A percentile compares a stretch with the other conserved stretches of the same genome.
Evolutionary conservation across 2,329 filamentous ascomycete species (phyloP).

Genomic region (Aspergillus fijiensis): DNA sequence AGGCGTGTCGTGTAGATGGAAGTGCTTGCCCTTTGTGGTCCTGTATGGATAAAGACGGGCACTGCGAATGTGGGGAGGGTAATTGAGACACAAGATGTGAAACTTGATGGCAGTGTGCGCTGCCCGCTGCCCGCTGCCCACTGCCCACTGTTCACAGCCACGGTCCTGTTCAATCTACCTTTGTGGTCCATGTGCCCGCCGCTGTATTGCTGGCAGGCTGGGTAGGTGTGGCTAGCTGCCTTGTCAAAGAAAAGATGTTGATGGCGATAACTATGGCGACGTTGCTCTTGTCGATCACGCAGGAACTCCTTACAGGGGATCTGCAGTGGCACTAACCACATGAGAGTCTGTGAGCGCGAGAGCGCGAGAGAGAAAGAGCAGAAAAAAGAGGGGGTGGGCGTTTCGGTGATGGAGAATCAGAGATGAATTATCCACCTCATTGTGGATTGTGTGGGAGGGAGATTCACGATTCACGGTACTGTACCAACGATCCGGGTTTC

Average conservation of each 20-base stretch:
- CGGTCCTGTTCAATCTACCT: background rate
- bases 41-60: background rate
- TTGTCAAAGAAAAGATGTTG: slow-evolving; percentile 9
- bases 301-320: slow-evolving; percentile 27
- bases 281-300: slow-evolving; percentile 25
- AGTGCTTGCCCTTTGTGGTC: background rate
- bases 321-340: slow-evolving; percentile 15
- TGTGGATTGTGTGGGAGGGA: background rate
- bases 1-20: background rate
- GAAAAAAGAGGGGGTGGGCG: background rate
- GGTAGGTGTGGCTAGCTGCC: no score
- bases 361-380: background rate
- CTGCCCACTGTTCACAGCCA: background rate
- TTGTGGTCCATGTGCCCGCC: slow-evolving; percentile 10
- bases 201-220: slow-evolving; percentile 3
- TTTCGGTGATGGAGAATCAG: background rate
- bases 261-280: slow-evolving; percentile 10
- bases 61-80: background rate
- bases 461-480: background rate
- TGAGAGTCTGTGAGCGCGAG: background rate
- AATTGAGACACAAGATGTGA: background rate
- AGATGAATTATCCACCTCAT: background rate
- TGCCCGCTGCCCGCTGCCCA: background rate
- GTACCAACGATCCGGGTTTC: background rate
- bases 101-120: background rate